Percentiles rank a stretch among this genome's conserved stretches.
Conservation (phyloP, 768 basidiomycete species). For the Lepiota venenata region DNA sequence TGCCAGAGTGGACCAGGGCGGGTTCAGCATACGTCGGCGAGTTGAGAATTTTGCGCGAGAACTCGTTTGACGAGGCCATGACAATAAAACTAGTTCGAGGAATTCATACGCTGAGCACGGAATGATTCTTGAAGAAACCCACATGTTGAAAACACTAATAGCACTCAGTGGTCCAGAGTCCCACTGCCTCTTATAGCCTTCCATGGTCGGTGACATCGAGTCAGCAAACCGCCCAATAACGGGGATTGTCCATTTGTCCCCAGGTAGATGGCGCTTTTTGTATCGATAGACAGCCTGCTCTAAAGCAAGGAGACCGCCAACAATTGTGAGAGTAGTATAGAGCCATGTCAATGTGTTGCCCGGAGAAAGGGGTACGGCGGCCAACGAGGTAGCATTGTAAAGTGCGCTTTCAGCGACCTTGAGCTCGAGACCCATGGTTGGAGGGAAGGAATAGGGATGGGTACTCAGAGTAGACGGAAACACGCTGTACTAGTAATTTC, state of each 20-base stretch:
- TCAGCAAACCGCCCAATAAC: conserved; percentile 95
- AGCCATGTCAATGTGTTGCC: conserved; percentile 47
- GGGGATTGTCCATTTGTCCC: conserved; percentile 92
- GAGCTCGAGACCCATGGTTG: conserved; percentile 29
- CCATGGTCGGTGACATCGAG: conserved; percentile 87
- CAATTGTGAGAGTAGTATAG: conserved; percentile 64
- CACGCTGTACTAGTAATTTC: conserved; percentile 12
- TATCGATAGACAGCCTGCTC: conserved; percentile 88
- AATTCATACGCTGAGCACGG: conserved; percentile 5
- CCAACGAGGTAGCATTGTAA: conserved; percentile 44
- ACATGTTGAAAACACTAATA: conserved; percentile 98
- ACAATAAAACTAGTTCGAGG: conserved; percentile 81
- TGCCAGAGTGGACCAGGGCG: conserved; percentile 90
- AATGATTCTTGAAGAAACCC: conserved; percentile 22
- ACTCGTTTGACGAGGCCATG: conserved; percentile 93
- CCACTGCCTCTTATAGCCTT: conserved; percentile 92
- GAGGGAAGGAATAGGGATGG: conserved; percentile 17
- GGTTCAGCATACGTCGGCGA: conserved; percentile 92
- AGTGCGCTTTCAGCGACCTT: conserved; percentile 32
- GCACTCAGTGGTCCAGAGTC: conserved; percentile 83
- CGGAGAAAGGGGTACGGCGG: conserved; percentile 36
- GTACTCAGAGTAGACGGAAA: background rate
- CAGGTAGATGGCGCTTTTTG: conserved; percentile 88
- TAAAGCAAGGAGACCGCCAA: conserved; percentile 73
- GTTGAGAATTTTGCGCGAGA: conserved; percentile 93